Evolutionary conservation across 1,139 yeast species (phyloP), one percentile per base, ranked within the genome.

Genomic region (Zygoascus hellenicus): DNA sequence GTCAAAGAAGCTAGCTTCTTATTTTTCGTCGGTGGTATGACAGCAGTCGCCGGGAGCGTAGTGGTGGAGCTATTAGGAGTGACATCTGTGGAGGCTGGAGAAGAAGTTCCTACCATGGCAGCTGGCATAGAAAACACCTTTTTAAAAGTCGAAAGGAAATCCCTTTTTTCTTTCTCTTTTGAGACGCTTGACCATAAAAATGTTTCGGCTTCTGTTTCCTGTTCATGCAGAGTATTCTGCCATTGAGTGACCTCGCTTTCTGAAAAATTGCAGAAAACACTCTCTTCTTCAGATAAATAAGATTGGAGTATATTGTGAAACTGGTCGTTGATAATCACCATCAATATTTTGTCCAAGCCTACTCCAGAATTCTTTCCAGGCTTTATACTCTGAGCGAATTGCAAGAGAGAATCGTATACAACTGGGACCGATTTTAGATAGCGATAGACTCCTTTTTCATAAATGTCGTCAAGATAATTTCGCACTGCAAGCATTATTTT

Each of bases 111-210:
- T 13, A 61, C 56, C 10, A 55, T 63, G 13, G 58, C 56, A 9
- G 65, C 70, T 1, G 72, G 71, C 61, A 65, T 62, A 53, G 65
- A 50, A 14, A 69, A 53, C 2, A 67, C 73, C 51, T 68, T 72
- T 57, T 77, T 77, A 53, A 82, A 69, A 26, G 81, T 77, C 1
- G 80, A 74, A 36, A 80, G 70, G 54, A 80, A 72, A 47, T 73
- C 74, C 32, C 68, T 62, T 54, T 76, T 75, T 46, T 75, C 73
- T 48, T 67, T 64, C 48, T 64, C 72, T 49, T 63, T 66, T 28
- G 65, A 62, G 42, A 72, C 65, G 53, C 70, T 72, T 39, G 77
- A 73, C 56, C 72, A 58, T n/a, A 71, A 59, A 22, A 67, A 57
- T 19, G 64, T 59, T 51, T 75, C 77, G 1, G 71, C 64, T 30